A percentile compares a stretch with the other conserved stretches of the same genome.
Evolutionary conservation across 2,329 filamentous ascomycete species (phyloP).

Genomic region (Penicillium sp.): DNA sequence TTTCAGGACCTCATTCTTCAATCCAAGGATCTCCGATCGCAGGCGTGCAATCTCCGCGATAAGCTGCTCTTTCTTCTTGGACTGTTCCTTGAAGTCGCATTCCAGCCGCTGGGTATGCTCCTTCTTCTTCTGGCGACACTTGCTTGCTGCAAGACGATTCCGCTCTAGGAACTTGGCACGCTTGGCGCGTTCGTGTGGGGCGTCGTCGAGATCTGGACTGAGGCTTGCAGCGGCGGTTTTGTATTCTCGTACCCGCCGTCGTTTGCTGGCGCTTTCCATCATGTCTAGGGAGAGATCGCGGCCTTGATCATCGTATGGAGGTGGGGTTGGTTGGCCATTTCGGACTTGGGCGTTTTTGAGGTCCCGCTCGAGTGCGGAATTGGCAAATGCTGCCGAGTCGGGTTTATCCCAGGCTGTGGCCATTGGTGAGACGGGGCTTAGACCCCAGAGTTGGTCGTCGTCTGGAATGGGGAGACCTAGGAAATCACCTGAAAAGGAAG

Average conservation of each 20-base stretch:
- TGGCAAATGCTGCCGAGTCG: constrained; percentile 27
- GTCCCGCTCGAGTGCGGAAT: constrained; percentile 29
- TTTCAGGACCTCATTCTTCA: constrained; percentile 43
- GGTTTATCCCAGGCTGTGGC: constrained; percentile 26
- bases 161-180: constrained; percentile 56
- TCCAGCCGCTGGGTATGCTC: constrained; percentile 55
- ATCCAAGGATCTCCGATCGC: constrained; percentile 36
- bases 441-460: constrained; percentile 33
- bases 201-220: constrained; percentile 25
- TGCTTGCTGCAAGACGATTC: constrained; percentile 59
- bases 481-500: constrained; percentile 30
- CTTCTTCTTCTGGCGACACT: constrained; percentile 63
- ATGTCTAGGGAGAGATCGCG: constrained; percentile 20
- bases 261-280: constrained; percentile 18
- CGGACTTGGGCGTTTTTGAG: constrained; percentile 37
- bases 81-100: constrained; percentile 36
- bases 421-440: constrained; percentile 32
- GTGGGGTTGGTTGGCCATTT: constrained; percentile 40
- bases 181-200: constrained; percentile 37
- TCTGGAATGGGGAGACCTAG: constrained; percentile 29
- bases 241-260: constrained; percentile 18
- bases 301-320: constrained; percentile 32
- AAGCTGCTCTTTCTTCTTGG: constrained; percentile 34
- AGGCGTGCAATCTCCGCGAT: constrained; percentile 35
- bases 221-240: constrained; percentile 16